Base-by-base conservation (phyloP, 345 rosid species). In the Salix purpurea region DNA sequence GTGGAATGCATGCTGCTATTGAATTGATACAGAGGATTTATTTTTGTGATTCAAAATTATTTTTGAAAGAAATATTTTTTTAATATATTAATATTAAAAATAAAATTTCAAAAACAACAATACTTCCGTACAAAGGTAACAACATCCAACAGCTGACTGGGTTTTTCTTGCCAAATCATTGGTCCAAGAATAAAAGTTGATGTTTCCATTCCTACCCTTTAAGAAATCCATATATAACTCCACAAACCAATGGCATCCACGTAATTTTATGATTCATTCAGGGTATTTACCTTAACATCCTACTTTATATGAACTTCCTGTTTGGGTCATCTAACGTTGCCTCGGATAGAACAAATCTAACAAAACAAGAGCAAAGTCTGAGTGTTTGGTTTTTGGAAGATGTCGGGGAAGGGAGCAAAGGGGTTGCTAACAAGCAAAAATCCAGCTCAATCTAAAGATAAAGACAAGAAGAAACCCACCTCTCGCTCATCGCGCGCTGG, bases 341-440 rank as follows among this genome's bases (percentile, higher is more conserved):
- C 24, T 21, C 10, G 14, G 14, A 46, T 4, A 46, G 18, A 46
- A 58, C 62, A 58, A 46, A 19, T 54, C 7, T 4, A n/a, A 1
- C 24, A 69, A 7, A 14, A 42, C 23, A 52, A 18, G 1, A n/a
- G 28, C 14, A 4, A 12, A 58, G 26, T 11, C 46, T 42, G 28
- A 2, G 14, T 39, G 23, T n/a, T 26, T 70, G 61, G 40, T 4
- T 15, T 14, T 44, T 12, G 71, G n/a, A 18, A 32, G 46, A 78
- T 78, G 81, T 67, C 81, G 4, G 81, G 81, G 44, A 58, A 58
- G 23, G 64, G 64, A 23, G 64, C 64, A 58, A 58, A 58, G 28
- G 64, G 64, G 4, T 58, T 78, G 81, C 39, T 60, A 24, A 73
- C 73, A 1, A 72, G 81, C 19, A 78, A 78, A 62, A 62, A 32